These are phyloP conservation scores for Neurospora sp. DNA, from an alignment of 495 filamentous ascomycete species.

Conservation along the genomic window DNA sequence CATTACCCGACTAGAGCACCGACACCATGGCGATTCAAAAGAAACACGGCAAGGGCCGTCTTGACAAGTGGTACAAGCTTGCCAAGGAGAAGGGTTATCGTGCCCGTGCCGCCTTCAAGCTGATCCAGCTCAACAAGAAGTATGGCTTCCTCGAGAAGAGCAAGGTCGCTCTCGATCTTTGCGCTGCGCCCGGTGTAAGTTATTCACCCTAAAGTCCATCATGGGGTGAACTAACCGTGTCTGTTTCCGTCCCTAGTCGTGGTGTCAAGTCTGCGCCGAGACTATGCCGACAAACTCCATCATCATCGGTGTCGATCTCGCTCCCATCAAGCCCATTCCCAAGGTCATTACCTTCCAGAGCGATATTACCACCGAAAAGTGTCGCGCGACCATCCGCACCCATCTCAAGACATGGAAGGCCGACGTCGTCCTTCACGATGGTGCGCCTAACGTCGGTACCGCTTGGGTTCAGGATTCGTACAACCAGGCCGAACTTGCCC, in stretches of 20 bases:
- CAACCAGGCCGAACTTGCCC: slow-evolving; percentile 88
- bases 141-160: slow-evolving; percentile 96
- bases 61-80: slow-evolving; percentile 86
- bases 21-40: slow-evolving; percentile 87
- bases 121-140: slow-evolving; percentile 98
- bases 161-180: slow-evolving; percentile 93
- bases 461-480: slow-evolving; percentile 99
- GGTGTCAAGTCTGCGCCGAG: slow-evolving; percentile 97
- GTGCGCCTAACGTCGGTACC: slow-evolving; percentile 94
- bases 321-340: slow-evolving; percentile 93
- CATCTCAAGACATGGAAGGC: slow-evolving; percentile 98
- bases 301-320: slow-evolving; percentile 89
- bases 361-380: slow-evolving; percentile 97
- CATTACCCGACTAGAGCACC: slow-evolving; percentile 3
- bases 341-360: slow-evolving; percentile 90
- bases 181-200: slow-evolving; percentile 87
- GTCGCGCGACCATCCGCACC: slow-evolving; percentile 76
- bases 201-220: neutral
- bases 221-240: neutral
- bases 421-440: slow-evolving; percentile 94
- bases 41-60: slow-evolving; percentile 98
- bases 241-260: slow-evolving; percentile 49
- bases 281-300: slow-evolving; percentile 83
- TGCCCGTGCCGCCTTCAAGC: slow-evolving; percentile 93
- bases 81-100: slow-evolving; percentile 98